phyloP scores from a whole-genome alignment of 176 grass and related monocot genomes.

The Musa beccarii region DNA sequence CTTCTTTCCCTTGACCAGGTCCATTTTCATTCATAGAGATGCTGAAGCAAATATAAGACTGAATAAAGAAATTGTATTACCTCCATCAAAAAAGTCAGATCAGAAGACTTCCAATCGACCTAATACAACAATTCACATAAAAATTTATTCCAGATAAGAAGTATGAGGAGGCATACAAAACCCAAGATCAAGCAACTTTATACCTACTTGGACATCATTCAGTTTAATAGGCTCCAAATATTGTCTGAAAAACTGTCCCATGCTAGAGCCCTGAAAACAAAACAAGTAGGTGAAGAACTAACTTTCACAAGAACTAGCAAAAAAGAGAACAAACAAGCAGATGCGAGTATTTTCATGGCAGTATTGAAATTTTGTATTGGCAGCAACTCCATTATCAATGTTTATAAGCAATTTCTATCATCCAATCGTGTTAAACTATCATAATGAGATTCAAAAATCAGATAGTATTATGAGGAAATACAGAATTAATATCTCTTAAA shows the following conservation, averaged over 20 bases:
- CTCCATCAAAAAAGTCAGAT: conserved; percentile 77
- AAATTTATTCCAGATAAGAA: conserved; percentile 22
- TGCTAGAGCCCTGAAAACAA: conserved; percentile 73
- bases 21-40: neutral
- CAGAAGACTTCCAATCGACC: conserved; percentile 86
- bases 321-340: no score
- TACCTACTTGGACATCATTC: conserved; percentile 81
- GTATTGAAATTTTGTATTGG: neutral
- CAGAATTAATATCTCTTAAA: no score
- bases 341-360: conserved; percentile 9
- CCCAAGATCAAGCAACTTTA: neutral
- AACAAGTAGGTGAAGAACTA: conserved; percentile 11
- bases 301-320: neutral
- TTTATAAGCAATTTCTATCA: no score
- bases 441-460: no score
- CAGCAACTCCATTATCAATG: neutral
- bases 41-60: neutral
- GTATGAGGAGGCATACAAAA: neutral
- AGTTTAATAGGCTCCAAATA: conserved; percentile 81
- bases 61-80: conserved; percentile 31
- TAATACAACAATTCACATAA: conserved; percentile 24
- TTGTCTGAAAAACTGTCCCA: conserved; percentile 85
- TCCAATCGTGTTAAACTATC: no score
- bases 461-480: no score
- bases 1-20: neutral